Evolutionary conservation across 139 green algal genomes (phyloP).

Genomic region (Picochlorum costavermella): DNA sequence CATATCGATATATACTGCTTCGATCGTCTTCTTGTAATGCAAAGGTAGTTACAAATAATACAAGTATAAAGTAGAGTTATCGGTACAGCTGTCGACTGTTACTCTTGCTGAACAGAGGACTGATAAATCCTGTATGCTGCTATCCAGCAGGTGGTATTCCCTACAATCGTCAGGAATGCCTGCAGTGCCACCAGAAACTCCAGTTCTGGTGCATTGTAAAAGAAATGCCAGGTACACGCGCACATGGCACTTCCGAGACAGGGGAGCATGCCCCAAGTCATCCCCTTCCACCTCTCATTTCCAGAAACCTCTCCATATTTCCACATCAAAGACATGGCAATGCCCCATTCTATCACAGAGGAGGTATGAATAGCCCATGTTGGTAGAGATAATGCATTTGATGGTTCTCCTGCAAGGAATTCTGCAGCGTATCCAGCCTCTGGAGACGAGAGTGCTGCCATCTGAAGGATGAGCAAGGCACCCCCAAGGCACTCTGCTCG

Average conservation of each 20-base stretch:
- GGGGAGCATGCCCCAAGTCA: slow-evolving; percentile 91
- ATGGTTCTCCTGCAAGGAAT: slow-evolving; percentile 55
- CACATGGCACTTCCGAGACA: slow-evolving; percentile 65
- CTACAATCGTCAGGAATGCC: slow-evolving; percentile 59
- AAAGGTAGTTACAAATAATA: too few species aligned
- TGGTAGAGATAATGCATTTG: slow-evolving; percentile 92
- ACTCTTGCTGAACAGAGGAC: slow-evolving; percentile 19
- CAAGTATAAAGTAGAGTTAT: neutral
- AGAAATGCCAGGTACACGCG: slow-evolving; percentile 88
- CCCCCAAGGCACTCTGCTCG: neutral
- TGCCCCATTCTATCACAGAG: slow-evolving; percentile 71
- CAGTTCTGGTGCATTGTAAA: slow-evolving; percentile 71
- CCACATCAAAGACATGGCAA: slow-evolving; percentile 85
- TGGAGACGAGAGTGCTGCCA: neutral
- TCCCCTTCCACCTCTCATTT: slow-evolving; percentile 69
- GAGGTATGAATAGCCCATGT: slow-evolving; percentile 96
- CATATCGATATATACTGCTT: too few species aligned
- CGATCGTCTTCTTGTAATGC: too few species aligned
- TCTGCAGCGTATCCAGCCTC: slow-evolving; percentile 6
- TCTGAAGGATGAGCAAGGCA: neutral
- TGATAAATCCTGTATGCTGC: slow-evolving; percentile 77
- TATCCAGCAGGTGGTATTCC: slow-evolving; percentile 65
- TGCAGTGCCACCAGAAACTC: slow-evolving; percentile 76
- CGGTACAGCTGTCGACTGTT: neutral
- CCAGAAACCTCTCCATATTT: slow-evolving; percentile 67